Conservation (phyloP, 352 stramenopile genomes). For the Phytophthora megakarya region DNA sequence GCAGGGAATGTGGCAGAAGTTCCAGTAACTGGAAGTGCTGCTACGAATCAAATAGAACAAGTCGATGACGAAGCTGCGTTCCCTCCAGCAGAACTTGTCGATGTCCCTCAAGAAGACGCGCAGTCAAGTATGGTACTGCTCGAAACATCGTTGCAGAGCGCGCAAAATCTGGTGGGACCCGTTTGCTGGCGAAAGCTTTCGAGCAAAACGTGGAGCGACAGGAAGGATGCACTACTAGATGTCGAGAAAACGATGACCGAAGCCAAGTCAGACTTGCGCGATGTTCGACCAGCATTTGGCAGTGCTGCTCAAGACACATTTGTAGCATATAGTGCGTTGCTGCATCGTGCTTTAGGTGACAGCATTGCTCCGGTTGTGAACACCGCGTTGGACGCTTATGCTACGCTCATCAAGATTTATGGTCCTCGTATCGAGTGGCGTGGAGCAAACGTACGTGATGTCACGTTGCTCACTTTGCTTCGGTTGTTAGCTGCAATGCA, state of each 20-base stretch:
- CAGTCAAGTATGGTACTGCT: slow-evolving; percentile 48
- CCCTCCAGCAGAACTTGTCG: slow-evolving; percentile 34
- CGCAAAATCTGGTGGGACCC: slow-evolving; percentile 58
- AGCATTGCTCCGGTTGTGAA: slow-evolving; percentile 80
- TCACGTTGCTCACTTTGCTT: slow-evolving; percentile 69
- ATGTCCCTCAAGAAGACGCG: slow-evolving; percentile 58
- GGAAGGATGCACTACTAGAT: slow-evolving; percentile 80
- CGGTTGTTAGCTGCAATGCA: slow-evolving; percentile 73
- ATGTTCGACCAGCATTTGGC: slow-evolving; percentile 63
- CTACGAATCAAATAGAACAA: slow-evolving; percentile 57
- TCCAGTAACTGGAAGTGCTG: slow-evolving; percentile 29
- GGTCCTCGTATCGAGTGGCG: slow-evolving; percentile 78
- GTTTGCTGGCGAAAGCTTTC: slow-evolving; percentile 79
- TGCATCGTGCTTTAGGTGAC: slow-evolving; percentile 65
- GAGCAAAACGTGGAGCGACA: slow-evolving; percentile 85
- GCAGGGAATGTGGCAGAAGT: slow-evolving; percentile 24
- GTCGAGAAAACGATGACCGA: slow-evolving; percentile 73
- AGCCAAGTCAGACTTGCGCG: slow-evolving; percentile 71
- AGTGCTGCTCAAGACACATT: slow-evolving; percentile 72
- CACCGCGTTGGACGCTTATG: slow-evolving; percentile 67
- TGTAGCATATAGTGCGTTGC: slow-evolving; percentile 60
- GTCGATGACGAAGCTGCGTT: slow-evolving; percentile 40
- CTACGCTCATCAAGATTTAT: slow-evolving; percentile 78
- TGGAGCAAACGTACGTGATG: slow-evolving; percentile 57
- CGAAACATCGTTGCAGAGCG: slow-evolving; percentile 41